phyloP scores from a whole-genome alignment of 2,329 filamentous ascomycete genomes.

The Scedosporium dehoogii region DNA sequence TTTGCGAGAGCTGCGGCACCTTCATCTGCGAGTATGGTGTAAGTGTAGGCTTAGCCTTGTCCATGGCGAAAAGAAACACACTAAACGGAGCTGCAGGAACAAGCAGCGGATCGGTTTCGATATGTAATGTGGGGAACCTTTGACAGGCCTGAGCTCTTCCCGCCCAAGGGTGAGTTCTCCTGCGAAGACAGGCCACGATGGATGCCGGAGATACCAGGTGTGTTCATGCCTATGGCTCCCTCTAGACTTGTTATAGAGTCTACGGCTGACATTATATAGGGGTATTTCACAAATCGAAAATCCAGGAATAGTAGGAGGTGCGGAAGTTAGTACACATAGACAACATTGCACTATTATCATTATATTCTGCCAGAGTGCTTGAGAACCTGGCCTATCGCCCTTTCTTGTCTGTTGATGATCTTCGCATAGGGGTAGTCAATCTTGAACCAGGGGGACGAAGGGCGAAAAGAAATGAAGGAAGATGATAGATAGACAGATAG shows the following conservation, averaged over 20 bases:
- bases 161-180: constrained; percentile 46
- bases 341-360: background rate
- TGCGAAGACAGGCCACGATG: constrained; percentile 34
- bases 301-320: constrained; percentile 24
- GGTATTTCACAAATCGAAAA: constrained; percentile 34
- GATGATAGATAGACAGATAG: too few species aligned
- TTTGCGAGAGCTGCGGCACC: constrained; percentile 20
- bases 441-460: too few species aligned
- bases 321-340: background rate
- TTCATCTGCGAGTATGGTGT: constrained; percentile 24
- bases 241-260: background rate
- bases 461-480: too few species aligned
- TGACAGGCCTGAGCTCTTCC: constrained; percentile 35
- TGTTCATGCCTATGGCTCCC: constrained; percentile 10
- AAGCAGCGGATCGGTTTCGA: constrained; percentile 33
- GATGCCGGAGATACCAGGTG: constrained; percentile 39
- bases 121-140: constrained; percentile 36
- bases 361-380: too few species aligned
- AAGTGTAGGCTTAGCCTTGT: background rate
- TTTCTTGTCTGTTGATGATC: too few species aligned
- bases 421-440: too few species aligned
- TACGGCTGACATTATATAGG: constrained; percentile 15
- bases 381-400: too few species aligned
- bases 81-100: constrained; percentile 16
- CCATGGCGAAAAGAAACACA: background rate